Evolutionary conservation across 805 yeast species (phyloP).

Genomic region (Pichia membranifaciens): DNA sequence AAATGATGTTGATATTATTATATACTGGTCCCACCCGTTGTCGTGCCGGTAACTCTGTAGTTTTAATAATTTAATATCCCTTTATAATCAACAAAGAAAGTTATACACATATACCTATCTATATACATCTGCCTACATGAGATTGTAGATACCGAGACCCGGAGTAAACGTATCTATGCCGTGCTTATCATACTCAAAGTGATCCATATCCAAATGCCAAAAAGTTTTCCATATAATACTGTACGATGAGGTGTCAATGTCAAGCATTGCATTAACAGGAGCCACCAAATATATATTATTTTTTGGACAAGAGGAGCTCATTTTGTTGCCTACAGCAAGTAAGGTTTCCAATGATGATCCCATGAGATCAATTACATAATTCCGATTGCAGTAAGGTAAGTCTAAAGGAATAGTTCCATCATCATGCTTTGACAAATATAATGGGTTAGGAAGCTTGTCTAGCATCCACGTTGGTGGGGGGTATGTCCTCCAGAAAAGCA

Average conservation of each 20-base stretch:
- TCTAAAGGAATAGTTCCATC: conserved; percentile 14
- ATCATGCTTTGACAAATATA: conserved; percentile 16
- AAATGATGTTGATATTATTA: conserved; percentile 39
- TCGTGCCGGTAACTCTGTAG: not conserved
- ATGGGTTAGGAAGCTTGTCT: not conserved
- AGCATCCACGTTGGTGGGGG: conserved; percentile 86
- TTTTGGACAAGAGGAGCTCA: not conserved
- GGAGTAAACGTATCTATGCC: conserved; percentile 43
- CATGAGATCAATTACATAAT: conserved; percentile 33
- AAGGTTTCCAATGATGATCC: conserved; percentile 28
- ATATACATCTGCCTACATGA: conserved; percentile 5
- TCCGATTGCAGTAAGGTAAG: not conserved
- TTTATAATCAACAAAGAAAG: not conserved
- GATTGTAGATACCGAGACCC: conserved; percentile 54
- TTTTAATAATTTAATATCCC: too few relatives aligned
- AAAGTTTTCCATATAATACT: conserved; percentile 30
- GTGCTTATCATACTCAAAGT: conserved; percentile 47
- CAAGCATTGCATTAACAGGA: conserved; percentile 25
- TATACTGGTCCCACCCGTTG: not conserved
- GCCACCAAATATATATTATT: conserved; percentile 21
- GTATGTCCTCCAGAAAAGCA: conserved; percentile 91
- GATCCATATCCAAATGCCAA: conserved; percentile 68
- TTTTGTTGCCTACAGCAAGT: not conserved
- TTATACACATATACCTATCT: not conserved
- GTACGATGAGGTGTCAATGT: not conserved